These are phyloP conservation scores for Cucumis cinereus DNA, from an alignment of 306 rosid genomes.

Conservation along the genomic window DNA sequence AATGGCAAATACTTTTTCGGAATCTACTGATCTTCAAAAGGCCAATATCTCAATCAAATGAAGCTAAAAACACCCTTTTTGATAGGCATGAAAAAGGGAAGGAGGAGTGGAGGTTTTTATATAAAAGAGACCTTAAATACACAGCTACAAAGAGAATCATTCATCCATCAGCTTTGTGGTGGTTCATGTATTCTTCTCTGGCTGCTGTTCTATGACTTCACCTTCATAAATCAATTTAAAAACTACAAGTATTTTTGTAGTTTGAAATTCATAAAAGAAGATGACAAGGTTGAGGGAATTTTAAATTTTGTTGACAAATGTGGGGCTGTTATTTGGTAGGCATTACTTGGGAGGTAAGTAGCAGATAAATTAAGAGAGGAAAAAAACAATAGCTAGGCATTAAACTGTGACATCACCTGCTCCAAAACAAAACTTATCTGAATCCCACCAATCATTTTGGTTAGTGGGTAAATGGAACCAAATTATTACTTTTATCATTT, in stretches of 20 bases:
- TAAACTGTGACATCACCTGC: conserved; percentile 2
- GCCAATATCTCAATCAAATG: not conserved
- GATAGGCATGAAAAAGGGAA: not conserved
- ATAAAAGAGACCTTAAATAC: not conserved
- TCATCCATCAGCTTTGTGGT: not conserved
- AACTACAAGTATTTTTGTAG: not conserved
- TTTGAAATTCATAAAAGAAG: not conserved
- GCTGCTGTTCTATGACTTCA: not conserved
- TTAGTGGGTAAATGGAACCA: not conserved
- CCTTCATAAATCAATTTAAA: not conserved
- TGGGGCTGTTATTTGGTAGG: conserved; percentile 2
- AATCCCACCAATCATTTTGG: not conserved
- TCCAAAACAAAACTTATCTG: not conserved
- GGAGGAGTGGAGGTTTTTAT: not conserved
- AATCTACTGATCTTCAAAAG: not conserved
- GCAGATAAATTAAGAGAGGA: not conserved
- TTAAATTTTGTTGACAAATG: not conserved
- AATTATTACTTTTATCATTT: not conserved
- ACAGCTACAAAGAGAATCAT: not conserved
- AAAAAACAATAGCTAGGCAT: not conserved
- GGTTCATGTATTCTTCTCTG: conserved; percentile 1
- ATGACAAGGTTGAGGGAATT: not conserved
- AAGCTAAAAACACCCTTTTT: conserved; percentile 3
- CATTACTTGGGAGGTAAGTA: conserved; percentile 5
- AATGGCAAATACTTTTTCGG: not conserved